Conservation (phyloP, 768 basidiomycete genomes). For the Lentinus tigrinus region DNA sequence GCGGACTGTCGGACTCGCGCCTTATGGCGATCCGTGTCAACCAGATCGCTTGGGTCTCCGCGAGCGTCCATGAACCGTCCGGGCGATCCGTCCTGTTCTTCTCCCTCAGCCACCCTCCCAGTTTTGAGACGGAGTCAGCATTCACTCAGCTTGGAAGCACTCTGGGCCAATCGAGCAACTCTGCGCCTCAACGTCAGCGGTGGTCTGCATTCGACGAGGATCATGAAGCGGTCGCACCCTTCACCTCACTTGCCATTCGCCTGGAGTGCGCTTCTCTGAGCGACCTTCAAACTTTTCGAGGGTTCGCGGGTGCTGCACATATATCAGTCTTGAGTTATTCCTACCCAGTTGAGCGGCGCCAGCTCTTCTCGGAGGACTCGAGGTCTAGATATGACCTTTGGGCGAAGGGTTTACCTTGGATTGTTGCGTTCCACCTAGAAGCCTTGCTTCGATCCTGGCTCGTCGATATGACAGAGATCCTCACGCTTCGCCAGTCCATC, state of each 20-base stretch:
- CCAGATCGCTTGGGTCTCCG: conserved; percentile 41
- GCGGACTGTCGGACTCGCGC: conserved; percentile 14
- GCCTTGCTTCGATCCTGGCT: conserved; percentile 34
- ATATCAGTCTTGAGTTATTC: conserved; percentile 31
- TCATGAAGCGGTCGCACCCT: conserved; percentile 49
- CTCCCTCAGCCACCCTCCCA: conserved; percentile 40
- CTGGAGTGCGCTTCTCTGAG: conserved; percentile 39
- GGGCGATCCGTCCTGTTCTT: conserved; percentile 39
- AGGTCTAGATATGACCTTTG: conserved; percentile 33
- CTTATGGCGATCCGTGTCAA: conserved; percentile 45
- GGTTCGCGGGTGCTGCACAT: conserved; percentile 38
- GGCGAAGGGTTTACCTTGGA: conserved; percentile 42
- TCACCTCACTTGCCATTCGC: conserved; percentile 51
- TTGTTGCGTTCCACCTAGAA: conserved; percentile 62
- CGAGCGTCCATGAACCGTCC: conserved; percentile 28
- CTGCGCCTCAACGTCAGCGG: conserved; percentile 30
- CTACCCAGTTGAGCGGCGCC: conserved; percentile 39
- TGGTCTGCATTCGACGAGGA: conserved; percentile 35
- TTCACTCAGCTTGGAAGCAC: background rate
- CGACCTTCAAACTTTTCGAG: conserved; percentile 39
- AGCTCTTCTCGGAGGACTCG: conserved; percentile 41
- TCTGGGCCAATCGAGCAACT: background rate
- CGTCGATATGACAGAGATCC: conserved; percentile 53
- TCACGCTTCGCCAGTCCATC: conserved; percentile 39
- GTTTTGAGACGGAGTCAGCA: conserved; percentile 31